phyloP scores from a whole-genome alignment of 176 grass and related monocot genomes.

The Carex littledalei region DNA sequence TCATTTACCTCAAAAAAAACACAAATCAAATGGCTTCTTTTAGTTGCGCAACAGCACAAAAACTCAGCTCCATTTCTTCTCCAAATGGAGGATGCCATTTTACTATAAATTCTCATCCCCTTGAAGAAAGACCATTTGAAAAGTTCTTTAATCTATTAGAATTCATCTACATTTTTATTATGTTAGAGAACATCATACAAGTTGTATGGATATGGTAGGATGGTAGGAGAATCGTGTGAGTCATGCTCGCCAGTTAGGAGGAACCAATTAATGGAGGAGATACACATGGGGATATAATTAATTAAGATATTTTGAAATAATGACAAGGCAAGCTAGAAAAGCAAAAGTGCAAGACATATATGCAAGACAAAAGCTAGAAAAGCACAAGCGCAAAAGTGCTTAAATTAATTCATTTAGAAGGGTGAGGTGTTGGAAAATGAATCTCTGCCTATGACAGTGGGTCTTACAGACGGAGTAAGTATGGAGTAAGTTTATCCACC shows the following conservation, averaged over 20 bases:
- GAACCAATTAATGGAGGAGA: background rate
- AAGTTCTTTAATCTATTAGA: background rate
- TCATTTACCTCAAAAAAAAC: too few relatives aligned
- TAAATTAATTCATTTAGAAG: too few relatives aligned
- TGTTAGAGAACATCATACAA: background rate
- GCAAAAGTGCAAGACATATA: too few relatives aligned
- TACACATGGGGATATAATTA: background rate
- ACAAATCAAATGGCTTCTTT: background rate
- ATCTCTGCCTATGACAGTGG: too few relatives aligned
- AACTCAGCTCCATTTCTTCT: background rate
- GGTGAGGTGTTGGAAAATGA: too few relatives aligned
- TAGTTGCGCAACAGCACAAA: background rate
- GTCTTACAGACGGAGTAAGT: too few relatives aligned
- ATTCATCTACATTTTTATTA: background rate
- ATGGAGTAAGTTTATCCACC: too few relatives aligned
- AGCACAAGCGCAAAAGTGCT: too few relatives aligned
- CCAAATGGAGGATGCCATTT: background rate
- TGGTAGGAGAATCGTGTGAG: background rate
- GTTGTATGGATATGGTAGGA: background rate
- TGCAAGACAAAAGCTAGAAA: background rate
- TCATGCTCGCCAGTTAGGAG: background rate
- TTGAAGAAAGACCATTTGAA: background rate
- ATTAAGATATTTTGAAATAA: background rate
- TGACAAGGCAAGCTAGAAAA: background rate
- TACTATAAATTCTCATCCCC: background rate